Evolutionary conservation across 2,329 filamentous ascomycete genomes (phyloP).

Genomic region (Colletotrichum trifolii): DNA sequence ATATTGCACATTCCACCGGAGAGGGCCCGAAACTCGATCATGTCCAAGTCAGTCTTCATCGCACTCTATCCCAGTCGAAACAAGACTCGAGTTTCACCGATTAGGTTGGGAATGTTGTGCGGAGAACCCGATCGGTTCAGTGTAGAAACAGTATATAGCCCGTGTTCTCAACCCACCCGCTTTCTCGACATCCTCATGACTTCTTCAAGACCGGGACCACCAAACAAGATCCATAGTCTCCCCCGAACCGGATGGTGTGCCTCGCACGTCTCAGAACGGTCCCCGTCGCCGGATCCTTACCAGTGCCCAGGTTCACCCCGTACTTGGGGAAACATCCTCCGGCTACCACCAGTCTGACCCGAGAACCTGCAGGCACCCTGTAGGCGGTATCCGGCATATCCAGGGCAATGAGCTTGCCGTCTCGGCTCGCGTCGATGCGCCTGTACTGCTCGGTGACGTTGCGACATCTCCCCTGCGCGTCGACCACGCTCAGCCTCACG

Average conservation of each 20-base stretch:
- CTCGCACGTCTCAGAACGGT: conserved; percentile 28
- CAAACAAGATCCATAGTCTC: conserved; percentile 6
- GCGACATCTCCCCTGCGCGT: conserved; percentile 38
- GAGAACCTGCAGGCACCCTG: conserved; percentile 38
- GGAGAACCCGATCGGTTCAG: no score
- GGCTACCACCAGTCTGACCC: conserved; percentile 39
- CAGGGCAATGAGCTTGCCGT: not conserved
- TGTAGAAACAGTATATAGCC: no score
- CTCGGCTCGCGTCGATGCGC: conserved; percentile 33
- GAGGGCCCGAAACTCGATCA: no score
- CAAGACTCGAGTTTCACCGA: no score
- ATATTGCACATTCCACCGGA: no score
- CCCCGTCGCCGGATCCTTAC: conserved; percentile 36
- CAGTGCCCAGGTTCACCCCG: conserved; percentile 38
- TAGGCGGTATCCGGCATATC: conserved; percentile 39
- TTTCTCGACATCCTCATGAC: not conserved
- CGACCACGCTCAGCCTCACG: conserved; percentile 41
- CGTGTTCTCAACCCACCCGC: no score
- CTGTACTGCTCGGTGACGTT: conserved; percentile 40
- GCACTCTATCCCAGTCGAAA: no score
- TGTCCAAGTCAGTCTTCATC: no score
- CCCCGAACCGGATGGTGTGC: conserved; percentile 31
- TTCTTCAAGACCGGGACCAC: conserved; percentile 3
- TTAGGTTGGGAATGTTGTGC: no score
- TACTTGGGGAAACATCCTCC: conserved; percentile 40